Conservation (phyloP, 306 rosid genomes). For the Lathyrus sativus region DNA sequence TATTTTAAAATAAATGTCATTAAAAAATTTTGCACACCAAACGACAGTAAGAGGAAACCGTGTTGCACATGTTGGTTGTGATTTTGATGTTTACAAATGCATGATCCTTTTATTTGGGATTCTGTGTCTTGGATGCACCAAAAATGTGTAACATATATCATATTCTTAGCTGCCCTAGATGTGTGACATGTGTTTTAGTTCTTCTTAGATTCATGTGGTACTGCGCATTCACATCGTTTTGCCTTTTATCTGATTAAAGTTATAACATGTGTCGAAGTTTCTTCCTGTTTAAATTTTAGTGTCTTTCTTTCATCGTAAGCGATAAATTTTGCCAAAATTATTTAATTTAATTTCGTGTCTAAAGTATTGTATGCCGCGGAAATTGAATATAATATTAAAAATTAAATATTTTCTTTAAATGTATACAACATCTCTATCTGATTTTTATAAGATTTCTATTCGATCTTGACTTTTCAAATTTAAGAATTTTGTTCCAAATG, state of each 20-base stretch:
- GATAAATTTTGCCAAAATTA: background rate
- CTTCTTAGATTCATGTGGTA: conserved; percentile 8
- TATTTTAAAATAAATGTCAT: too few species aligned
- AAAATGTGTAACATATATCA: conserved; percentile 1
- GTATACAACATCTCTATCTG: too few species aligned
- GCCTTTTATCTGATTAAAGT: background rate
- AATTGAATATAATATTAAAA: too few species aligned
- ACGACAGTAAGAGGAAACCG: conserved; percentile 30
- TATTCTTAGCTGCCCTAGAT: background rate
- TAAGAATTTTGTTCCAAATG: too few species aligned
- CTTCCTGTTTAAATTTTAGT: background rate
- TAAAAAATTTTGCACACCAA: too few species aligned
- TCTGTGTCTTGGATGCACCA: conserved; percentile 8
- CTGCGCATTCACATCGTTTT: conserved; percentile 3
- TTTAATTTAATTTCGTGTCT: background rate
- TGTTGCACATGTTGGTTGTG: conserved; percentile 1
- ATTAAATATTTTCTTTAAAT: too few species aligned
- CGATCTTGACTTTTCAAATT: too few species aligned
- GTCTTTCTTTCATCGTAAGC: background rate
- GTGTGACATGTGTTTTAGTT: background rate
- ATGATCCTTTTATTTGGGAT: conserved; percentile 10
- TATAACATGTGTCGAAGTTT: background rate
- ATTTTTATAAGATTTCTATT: too few species aligned
- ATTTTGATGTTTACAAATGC: background rate
- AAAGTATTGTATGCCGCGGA: too few species aligned